Evolutionary conservation across 129 eudicot genomes (phyloP).

Genomic region (Ambrosia artemisiifolia): DNA sequence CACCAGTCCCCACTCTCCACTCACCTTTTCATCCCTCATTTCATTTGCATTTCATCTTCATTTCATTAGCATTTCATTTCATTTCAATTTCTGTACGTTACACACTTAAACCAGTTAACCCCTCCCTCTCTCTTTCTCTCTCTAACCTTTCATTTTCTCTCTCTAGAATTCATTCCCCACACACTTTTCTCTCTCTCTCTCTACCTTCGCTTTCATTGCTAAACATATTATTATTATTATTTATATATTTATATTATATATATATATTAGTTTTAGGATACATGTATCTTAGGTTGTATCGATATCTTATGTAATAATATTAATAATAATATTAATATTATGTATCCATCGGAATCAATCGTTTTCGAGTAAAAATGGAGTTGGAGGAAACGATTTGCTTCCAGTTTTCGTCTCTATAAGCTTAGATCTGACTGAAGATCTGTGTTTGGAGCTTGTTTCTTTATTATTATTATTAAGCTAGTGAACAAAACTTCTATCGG

Average conservation of each 20-base stretch:
- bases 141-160: slow-evolving; percentile 22
- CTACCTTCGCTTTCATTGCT: slow-evolving; percentile 36
- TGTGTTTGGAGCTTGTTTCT: not conserved
- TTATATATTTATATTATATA: not conserved
- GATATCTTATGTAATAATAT: slow-evolving; percentile 14
- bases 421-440: slow-evolving; percentile 28
- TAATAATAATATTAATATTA: no score
- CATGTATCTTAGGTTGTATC: slow-evolving; percentile 42
- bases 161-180: slow-evolving; percentile 14
- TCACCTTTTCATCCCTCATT: slow-evolving; percentile 14
- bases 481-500: slow-evolving; percentile 1
- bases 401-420: slow-evolving; percentile 33
- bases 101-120: not conserved
- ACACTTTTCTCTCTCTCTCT: slow-evolving; percentile 23
- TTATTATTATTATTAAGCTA: no score
- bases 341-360: slow-evolving; percentile 32
- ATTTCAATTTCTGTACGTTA: slow-evolving; percentile 40
- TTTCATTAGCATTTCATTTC: slow-evolving; percentile 19
- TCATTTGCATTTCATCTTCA: slow-evolving; percentile 13
- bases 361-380: slow-evolving; percentile 42
- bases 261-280: not conserved
- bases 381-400: slow-evolving; percentile 34
- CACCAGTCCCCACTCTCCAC: slow-evolving; percentile 38
- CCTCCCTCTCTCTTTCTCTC: not conserved
- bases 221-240: not conserved